Conservation (phyloP, 163 green algal species). For the Chlamydomonas reinhardtii region DNA sequence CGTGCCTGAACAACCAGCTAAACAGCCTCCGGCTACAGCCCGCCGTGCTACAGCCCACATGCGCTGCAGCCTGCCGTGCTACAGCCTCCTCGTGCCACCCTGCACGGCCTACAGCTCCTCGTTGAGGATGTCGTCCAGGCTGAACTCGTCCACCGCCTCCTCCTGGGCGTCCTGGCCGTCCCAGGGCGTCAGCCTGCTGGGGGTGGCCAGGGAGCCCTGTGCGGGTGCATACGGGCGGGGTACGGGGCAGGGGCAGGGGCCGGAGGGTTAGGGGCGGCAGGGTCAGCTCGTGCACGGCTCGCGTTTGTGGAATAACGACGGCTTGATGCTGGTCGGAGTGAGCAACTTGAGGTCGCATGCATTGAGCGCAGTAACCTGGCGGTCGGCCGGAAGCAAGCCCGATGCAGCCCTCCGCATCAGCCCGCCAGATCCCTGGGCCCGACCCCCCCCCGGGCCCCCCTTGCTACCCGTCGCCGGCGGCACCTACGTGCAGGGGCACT, state of each 20-base stretch:
- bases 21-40: no score
- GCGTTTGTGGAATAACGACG: no score
- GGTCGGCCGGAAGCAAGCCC: no score
- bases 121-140: constrained; percentile 87
- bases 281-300: no score
- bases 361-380: no score
- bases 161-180: constrained; percentile 86
- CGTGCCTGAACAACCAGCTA: no score
- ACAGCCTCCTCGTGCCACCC: no score
- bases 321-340: no score
- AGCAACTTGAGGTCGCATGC: no score
- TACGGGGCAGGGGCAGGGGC: neutral
- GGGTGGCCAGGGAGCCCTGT: constrained; percentile 57
- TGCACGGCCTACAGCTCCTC: constrained; percentile 47
- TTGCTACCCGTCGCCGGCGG: constrained; percentile 41
- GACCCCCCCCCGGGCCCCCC: neutral
- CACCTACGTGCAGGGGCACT: constrained; percentile 3
- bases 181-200: constrained; percentile 68
- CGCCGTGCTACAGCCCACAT: no score
- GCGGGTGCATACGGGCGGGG: neutral
- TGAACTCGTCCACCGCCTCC: constrained; percentile 88
- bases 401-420: neutral
- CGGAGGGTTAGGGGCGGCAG: neutral
- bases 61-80: no score
- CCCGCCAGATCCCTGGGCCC: no score